Conservation (phyloP, 495 filamentous ascomycete species). For the Penicillium crystallinum region DNA sequence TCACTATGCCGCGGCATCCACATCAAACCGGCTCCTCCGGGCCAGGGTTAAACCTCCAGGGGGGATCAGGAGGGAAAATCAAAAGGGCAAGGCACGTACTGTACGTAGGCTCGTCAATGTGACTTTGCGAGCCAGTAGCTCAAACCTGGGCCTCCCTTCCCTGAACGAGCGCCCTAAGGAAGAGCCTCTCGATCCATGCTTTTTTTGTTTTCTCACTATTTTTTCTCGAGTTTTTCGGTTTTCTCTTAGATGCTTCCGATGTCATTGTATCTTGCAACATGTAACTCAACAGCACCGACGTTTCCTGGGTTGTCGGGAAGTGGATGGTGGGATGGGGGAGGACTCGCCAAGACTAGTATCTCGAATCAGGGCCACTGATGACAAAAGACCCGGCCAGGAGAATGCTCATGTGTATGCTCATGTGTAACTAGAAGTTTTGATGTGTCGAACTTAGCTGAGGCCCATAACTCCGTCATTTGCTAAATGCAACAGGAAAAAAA, state of each 20-base stretch:
- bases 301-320: neutral
- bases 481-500: neutral
- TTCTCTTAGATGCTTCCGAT: neutral
- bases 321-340: neutral
- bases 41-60: slow-evolving; percentile 3
- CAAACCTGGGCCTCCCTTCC: slow-evolving; percentile 1
- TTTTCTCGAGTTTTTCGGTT: neutral
- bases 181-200: neutral
- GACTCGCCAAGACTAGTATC: slow-evolving; percentile 28
- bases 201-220: neutral
- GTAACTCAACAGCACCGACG: neutral
- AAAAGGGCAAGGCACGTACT: slow-evolving; percentile 16
- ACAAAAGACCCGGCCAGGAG: slow-evolving; percentile 17
- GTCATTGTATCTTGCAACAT: neutral
- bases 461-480: slow-evolving; percentile 16
- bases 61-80: neutral
- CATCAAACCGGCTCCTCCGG: neutral
- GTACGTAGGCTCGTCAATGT: slow-evolving; percentile 8
- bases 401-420: slow-evolving; percentile 27
- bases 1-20: slow-evolving; percentile 3
- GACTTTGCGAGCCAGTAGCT: neutral
- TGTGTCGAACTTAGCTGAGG: slow-evolving; percentile 47
- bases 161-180: neutral
- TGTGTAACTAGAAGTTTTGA: slow-evolving; percentile 29
- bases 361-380: slow-evolving; percentile 30